Evolutionary conservation across 495 filamentous ascomycete species (phyloP).

Genomic region (Acidomyces sp.): DNA sequence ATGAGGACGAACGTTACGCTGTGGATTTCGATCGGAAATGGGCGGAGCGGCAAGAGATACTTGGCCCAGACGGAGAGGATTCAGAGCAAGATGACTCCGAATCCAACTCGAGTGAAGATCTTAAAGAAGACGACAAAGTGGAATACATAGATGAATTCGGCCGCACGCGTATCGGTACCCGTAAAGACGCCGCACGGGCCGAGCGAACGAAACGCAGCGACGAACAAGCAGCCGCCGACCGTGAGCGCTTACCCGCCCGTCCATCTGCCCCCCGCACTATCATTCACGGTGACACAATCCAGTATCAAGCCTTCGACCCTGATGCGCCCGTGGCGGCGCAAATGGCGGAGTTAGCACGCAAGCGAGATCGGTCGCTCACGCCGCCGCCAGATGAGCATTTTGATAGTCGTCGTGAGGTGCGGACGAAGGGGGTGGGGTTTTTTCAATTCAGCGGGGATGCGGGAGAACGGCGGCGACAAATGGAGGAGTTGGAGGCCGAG

Average conservation of each 20-base stretch:
- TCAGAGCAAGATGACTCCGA: conserved; percentile 24
- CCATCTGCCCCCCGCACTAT: conserved; percentile 55
- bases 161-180: conserved; percentile 53
- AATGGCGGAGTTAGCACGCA: conserved; percentile 60
- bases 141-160: conserved; percentile 89
- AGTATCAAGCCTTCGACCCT: conserved; percentile 65
- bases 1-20: conserved; percentile 44
- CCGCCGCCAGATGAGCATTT: conserved; percentile 73
- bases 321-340: conserved; percentile 42
- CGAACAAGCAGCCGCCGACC: conserved; percentile 35
- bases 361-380: conserved; percentile 53
- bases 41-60: conserved; percentile 53
- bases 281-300: conserved; percentile 73
- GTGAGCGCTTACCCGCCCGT: conserved; percentile 40
- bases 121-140: no score
- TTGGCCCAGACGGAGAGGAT: conserved; percentile 15
- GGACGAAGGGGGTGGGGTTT: conserved; percentile 81
- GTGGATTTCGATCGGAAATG: conserved; percentile 95
- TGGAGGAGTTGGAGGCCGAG: conserved; percentile 56
- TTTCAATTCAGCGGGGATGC: conserved; percentile 70
- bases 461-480: conserved; percentile 52
- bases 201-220: conserved; percentile 33
- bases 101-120: no score
- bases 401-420: conserved; percentile 65
- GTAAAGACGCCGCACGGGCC: conserved; percentile 45